These are phyloP conservation scores for Phellinidium pouzarii DNA, from an alignment of 1,284 basidiomycete species.

Conservation along the genomic window DNA sequence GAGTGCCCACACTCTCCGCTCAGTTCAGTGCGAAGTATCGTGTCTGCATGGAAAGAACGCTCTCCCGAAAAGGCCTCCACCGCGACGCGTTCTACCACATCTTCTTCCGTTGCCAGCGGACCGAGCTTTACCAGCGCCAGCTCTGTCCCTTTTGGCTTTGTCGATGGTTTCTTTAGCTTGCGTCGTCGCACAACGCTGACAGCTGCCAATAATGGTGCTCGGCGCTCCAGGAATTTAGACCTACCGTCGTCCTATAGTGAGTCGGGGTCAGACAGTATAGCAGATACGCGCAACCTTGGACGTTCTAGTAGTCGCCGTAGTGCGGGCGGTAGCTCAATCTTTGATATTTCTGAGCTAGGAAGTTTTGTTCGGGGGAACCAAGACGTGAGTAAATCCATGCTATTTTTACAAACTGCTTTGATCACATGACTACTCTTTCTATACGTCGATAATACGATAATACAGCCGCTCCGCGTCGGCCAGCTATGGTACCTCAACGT, in stretches of 20 bases:
- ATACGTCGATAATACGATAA: constrained; percentile 12
- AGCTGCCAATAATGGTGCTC: neutral
- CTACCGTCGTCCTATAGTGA: constrained; percentile 17
- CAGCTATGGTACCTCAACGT: constrained; percentile 87
- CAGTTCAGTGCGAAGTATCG: constrained; percentile 68
- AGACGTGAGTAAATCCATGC: constrained; percentile 36
- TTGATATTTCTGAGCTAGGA: constrained; percentile 41
- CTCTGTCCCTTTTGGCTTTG: constrained; percentile 28
- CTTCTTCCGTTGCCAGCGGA: constrained; percentile 26
- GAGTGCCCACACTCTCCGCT: constrained; percentile 49
- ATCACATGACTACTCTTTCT: constrained; percentile 12
- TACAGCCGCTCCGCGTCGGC: constrained; percentile 75
- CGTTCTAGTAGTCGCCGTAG: constrained; percentile 20
- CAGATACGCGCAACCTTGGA: constrained; percentile 9
- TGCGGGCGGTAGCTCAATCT: constrained; percentile 33
- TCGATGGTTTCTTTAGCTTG: constrained; percentile 56
- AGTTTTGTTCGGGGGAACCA: constrained; percentile 34
- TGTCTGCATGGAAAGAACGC: constrained; percentile 72
- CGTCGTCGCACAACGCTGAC: constrained; percentile 47
- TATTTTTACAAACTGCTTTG: constrained; percentile 12
- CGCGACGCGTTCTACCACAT: constrained; percentile 25
- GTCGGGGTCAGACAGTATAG: constrained; percentile 2
- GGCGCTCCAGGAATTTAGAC: constrained; percentile 12
- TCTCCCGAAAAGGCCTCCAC: constrained; percentile 28
- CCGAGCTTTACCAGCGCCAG: constrained; percentile 28